Percentiles rank a stretch among this genome's conserved stretches.
phyloP scores from a whole-genome alignment of 129 eudicot genomes.

The Chrysanthemum seticuspe region DNA sequence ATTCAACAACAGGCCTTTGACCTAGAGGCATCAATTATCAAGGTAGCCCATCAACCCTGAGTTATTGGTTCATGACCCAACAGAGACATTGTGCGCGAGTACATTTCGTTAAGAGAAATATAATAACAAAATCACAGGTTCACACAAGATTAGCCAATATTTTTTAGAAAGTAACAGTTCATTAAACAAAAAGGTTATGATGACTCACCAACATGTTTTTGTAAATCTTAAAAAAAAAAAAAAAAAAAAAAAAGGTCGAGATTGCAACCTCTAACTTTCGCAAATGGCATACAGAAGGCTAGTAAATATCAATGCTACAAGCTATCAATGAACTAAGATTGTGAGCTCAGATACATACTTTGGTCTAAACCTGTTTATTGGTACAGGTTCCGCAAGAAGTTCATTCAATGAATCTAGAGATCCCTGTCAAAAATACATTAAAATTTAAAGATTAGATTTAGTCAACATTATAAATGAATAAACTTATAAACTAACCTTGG shows the following conservation, averaged over 20 bases:
- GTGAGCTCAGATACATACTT: conserved; percentile 44
- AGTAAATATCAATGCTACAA: neutral
- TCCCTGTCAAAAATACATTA: conserved; percentile 46
- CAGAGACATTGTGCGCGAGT: too few species aligned
- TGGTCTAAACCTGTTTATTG: conserved; percentile 84
- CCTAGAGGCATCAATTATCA: too few species aligned
- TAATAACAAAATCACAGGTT: too few species aligned
- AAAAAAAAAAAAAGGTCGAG: neutral
- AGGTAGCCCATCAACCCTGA: too few species aligned
- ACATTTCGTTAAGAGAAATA: too few species aligned
- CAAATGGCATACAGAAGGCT: neutral
- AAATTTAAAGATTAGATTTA: neutral
- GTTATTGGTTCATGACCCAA: too few species aligned
- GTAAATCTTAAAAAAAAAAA: too few species aligned
- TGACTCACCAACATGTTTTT: too few species aligned
- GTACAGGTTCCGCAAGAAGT: conserved; percentile 57
- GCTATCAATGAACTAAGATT: neutral
- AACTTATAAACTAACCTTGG: conserved; percentile 57
- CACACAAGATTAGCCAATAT: too few species aligned
- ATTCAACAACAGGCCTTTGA: too few species aligned
- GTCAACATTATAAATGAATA: neutral
- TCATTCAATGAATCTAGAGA: conserved; percentile 71
- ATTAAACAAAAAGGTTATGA: neutral
- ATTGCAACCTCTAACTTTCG: neutral
- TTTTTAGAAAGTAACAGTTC: too few species aligned